These are phyloP conservation scores for Alternaria alternata DNA, from an alignment of 2,329 filamentous ascomycete genomes.

Conservation along the genomic window DNA sequence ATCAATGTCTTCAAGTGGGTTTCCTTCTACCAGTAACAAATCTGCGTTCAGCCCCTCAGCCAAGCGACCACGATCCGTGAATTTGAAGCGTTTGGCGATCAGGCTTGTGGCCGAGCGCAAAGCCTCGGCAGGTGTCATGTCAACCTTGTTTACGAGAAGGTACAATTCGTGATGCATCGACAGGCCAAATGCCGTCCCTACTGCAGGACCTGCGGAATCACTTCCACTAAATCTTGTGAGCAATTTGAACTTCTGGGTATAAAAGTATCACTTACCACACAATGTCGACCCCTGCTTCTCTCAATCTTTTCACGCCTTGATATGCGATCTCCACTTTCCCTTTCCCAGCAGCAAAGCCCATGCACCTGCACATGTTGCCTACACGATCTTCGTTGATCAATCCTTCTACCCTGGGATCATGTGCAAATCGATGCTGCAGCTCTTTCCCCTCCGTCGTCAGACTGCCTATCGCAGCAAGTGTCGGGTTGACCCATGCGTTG, in stretches of 20 bases:
- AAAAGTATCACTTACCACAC: slow-evolving; percentile 42
- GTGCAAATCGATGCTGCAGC: slow-evolving; percentile 51
- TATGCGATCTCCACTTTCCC: slow-evolving; percentile 53
- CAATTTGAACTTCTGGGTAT: neutral
- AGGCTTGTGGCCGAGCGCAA: slow-evolving; percentile 52
- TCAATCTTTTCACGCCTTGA: slow-evolving; percentile 52
- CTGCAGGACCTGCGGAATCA: slow-evolving; percentile 54
- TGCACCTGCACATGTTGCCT: slow-evolving; percentile 52
- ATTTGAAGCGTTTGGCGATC: slow-evolving; percentile 52
- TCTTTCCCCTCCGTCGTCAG: slow-evolving; percentile 52
- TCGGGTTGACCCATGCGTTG: slow-evolving; percentile 56
- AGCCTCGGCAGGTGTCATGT: slow-evolving; percentile 55
- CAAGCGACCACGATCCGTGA: slow-evolving; percentile 53
- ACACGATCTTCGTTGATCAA: slow-evolving; percentile 47
- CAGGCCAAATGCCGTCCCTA: slow-evolving; percentile 56
- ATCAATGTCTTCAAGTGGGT: slow-evolving; percentile 54
- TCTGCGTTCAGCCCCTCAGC: slow-evolving; percentile 54
- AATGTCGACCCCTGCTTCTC: slow-evolving; percentile 52
- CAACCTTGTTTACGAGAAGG: slow-evolving; percentile 53
- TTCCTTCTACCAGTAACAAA: slow-evolving; percentile 55
- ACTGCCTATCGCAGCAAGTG: slow-evolving; percentile 51
- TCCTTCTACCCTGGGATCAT: slow-evolving; percentile 49
- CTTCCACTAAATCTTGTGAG: slow-evolving; percentile 47
- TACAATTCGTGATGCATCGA: slow-evolving; percentile 54
- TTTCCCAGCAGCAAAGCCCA: slow-evolving; percentile 47